Evolutionary conservation across 495 filamentous ascomycete species (phyloP), one percentile per base, ranked within the genome.

Genomic region (Annulohypoxylon maeteangense): DNA sequence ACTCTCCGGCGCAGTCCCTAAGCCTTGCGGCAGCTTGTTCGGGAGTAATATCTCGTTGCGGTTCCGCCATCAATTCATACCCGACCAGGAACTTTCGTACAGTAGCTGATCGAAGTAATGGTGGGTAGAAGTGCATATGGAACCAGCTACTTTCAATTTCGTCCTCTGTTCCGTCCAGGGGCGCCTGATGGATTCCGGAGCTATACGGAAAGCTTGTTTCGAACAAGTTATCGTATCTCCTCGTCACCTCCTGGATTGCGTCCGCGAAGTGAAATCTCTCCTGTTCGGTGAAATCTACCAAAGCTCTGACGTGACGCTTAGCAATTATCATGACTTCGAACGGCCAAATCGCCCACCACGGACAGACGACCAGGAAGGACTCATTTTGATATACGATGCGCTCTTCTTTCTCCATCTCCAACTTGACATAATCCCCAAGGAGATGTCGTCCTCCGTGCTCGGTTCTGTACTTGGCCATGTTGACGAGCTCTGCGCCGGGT

Each of bases 261-360:
- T 97, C 91, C 1, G 96, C 92, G 48, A 98, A 88, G 56, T 88
- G 83, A 14, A 81, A 71, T 69, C 87, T 87, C 76, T 98, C 94
- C 51, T 85, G 76, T 8, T 83, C 83, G 29, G 86, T 86, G 20
- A 99, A 81, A 76, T 98, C 94, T 2, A 97, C 90, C 23, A 99
- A 84, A 0, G 90, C 88, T 18, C 92, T 85, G 67, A 92, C 91
- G 76, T 97, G 93, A 50, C 86, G 85, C 78, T 92, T 94, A 67
- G 90, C 86, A 54, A 98, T 84, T 65, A 99, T 88, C 88, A 99
- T 91, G 53, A 95, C 91, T 82, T 99, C 95, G 68, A 97, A 99
- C 0, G 95, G 95, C 95, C 95, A 99, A 16, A 91, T 85, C 0
- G 92, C 95, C 95, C 95, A 99, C 94, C 94, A 99, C 0, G 95